Conservation (phyloP, 306 rosid genomes). For the Cucurbita ficifolia region DNA sequence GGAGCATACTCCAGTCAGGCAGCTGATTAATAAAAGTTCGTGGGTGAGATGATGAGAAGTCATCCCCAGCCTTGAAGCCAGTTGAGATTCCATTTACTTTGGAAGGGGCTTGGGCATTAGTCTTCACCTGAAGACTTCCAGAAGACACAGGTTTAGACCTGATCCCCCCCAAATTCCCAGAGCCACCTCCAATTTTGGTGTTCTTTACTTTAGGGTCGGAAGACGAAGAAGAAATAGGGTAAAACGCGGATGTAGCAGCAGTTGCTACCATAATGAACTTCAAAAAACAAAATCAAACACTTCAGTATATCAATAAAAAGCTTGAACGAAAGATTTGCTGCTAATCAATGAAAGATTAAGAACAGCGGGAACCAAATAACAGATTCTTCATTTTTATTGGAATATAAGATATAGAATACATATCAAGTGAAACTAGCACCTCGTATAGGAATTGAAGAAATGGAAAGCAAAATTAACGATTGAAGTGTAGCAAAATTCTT, state of each 20-base stretch:
- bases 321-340: background rate
- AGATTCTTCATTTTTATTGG: background rate
- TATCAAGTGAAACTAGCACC: background rate
- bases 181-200: conserved; percentile 33
- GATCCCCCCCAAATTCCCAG: conserved; percentile 31
- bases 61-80: conserved; percentile 48
- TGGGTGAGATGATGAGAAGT: conserved; percentile 42
- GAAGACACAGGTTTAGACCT: conserved; percentile 39
- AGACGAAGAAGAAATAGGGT: conserved; percentile 51
- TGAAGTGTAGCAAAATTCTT: background rate
- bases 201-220: conserved; percentile 32
- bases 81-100: conserved; percentile 63
- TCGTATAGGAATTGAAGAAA: background rate
- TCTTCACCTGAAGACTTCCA: conserved; percentile 63
- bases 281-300: conserved; percentile 17
- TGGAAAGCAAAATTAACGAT: background rate
- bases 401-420: background rate
- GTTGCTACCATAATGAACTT: conserved; percentile 76
- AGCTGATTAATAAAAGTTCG: conserved; percentile 88
- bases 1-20: conserved; percentile 99
- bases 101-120: conserved; percentile 80
- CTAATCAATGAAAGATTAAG: background rate
- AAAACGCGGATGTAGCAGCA: conserved; percentile 57
- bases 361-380: background rate
- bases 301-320: background rate